Evolutionary conservation across 768 basidiomycete genomes (phyloP), one percentile per base, ranked within the genome.

Genomic region (Trametes maxima): DNA sequence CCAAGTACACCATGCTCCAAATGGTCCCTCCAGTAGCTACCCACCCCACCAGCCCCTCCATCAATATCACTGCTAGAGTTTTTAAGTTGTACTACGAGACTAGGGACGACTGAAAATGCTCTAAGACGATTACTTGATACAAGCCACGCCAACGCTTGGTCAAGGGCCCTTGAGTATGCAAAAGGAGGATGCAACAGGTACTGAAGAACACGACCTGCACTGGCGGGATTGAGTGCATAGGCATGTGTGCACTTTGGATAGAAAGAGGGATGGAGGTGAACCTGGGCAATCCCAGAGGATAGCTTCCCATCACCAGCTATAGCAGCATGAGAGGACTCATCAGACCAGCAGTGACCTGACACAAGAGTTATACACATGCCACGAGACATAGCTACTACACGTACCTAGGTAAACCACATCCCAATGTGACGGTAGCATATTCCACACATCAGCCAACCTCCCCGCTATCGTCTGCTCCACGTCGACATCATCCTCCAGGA

Each of bases 401-500:
- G 45, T 64, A 86, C 89, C 89, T 64, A 92, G 73, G 65, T 88
- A 89, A 17, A 92, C 80, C 22, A 91, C 80, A 65, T 91, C 90
- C 90, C 90, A 92, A 16, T 82, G 77, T 1, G 37, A 43, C 6
- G 90, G 90, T 28, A 92, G 69, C 10, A 70, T 69, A 4, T 62
- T 53, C 87, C 86, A 89, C 40, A 88, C 44, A 7, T 36, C 57
- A 45, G 64, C 59, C 45, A 83, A 68, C 25, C 82, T 79, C 16
- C 67, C 55, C 5, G 74, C 65, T 13, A 88, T 80, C 64, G 90
- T 83, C 33, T 71, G 76, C 73, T 92, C 90, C 83, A 91, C 86
- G 68, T 92, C 88, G 11, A 92, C 75, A 63, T 92, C 91, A 68
- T 92, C 91, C 72, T 92, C 90, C 7, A 91, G 75, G n/a, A 92